Base-by-base conservation (phyloP, 2,329 filamentous ascomycete genomes). In the Fusarium abutilonis region DNA sequence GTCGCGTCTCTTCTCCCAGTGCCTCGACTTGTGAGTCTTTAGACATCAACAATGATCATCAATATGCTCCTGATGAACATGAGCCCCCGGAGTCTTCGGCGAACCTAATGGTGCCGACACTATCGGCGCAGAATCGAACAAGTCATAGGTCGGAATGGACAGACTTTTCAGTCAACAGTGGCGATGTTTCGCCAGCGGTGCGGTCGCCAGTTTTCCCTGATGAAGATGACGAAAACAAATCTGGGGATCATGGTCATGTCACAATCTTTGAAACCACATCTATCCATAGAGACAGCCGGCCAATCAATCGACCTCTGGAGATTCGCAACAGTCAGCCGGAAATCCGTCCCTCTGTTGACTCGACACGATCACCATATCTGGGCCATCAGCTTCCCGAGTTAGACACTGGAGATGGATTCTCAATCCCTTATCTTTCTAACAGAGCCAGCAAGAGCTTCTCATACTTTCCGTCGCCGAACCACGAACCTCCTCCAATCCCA, bases 131-230 rank as follows among this genome's bases (percentile, higher is more conserved):
- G 77, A 71, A 85, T 56, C 78, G 84, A 34, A 73, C 75, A 17
- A 87, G 84, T 60, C 82, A 85, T 44, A 80, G 82, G 50, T 86
- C 84, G 2, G 76, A 79, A n/a, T 87, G 85, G 85, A 87, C 85
- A 23, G 84, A 87, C 67, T 82, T 83, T 57, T 85, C 84, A 0
- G 75, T 86, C 9, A 83, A 83, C 14, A 86, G 82, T 55, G 78
- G 76, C 17, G 81, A 83, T 56, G 64, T 63, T n/a, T 74, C 75
- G 11, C 73, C 74, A 36, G 59, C 49, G 9, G 61, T 66, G 14
- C 68, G 64, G 42, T 74, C 74, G 8, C 69, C 74, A 14, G 70
- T 63, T 23, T 60, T 73, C 49, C 71, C 69, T n/a, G 66, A 65
- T 28, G 48, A 59, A 19, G 64, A 68, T 17, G 59, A 66, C 13